A percentile compares a stretch with the other conserved stretches of the same genome.
phyloP scores from a whole-genome alignment of 2,329 filamentous ascomycete species.

The Pseudogymnoascus sp. region DNA sequence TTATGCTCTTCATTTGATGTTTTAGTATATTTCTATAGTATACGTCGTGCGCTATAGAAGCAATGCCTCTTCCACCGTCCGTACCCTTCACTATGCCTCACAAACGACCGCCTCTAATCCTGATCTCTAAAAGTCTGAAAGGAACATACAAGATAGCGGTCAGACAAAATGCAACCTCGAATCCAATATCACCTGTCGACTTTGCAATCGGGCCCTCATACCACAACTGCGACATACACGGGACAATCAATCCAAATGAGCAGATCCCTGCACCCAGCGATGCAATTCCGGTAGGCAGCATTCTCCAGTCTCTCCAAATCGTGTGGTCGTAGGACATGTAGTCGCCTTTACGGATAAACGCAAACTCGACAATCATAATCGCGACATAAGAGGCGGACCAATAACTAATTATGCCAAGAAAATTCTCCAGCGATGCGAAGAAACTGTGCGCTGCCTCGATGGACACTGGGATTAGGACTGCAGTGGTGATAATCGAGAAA shows the following conservation, averaged over 20 bases:
- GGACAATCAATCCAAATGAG: constrained; percentile 44
- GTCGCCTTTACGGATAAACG: constrained; percentile 27
- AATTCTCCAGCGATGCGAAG: constrained; percentile 33
- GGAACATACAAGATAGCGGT: constrained; percentile 39
- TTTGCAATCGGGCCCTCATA: constrained; percentile 53
- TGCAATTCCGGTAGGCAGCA: constrained; percentile 35
- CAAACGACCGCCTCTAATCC: constrained; percentile 18
- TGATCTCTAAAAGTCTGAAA: constrained; percentile 34
- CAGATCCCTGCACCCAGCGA: constrained; percentile 32
- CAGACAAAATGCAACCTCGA: constrained; percentile 53
- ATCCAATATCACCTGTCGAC: constrained; percentile 57
- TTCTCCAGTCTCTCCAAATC: constrained; percentile 32
- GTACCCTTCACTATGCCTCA: background rate
- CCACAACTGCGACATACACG: constrained; percentile 55
- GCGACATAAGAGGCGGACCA: constrained; percentile 28
- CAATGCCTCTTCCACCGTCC: background rate
- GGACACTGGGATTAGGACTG: constrained; percentile 52
- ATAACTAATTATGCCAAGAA: constrained; percentile 27
- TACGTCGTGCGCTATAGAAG: background rate
- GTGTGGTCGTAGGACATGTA: constrained; percentile 30
- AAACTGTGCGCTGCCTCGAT: constrained; percentile 49
- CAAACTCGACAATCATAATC: constrained; percentile 30
- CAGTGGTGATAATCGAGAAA: constrained; percentile 50
- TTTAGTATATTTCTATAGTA: background rate
- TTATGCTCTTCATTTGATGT: background rate